phyloP scores from a whole-genome alignment of 768 basidiomycete species.

The Suillus paluster region DNA sequence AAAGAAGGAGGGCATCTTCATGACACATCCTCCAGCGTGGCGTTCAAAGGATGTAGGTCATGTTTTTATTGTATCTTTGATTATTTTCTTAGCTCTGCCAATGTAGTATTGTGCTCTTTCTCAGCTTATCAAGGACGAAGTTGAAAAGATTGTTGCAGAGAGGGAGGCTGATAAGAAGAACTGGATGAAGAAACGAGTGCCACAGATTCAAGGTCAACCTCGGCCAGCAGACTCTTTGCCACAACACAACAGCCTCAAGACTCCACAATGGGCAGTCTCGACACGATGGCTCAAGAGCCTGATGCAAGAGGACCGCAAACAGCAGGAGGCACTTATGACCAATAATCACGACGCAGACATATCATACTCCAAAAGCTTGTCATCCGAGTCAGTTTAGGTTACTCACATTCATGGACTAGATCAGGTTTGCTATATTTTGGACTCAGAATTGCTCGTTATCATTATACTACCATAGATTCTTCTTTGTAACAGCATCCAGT shows the following conservation, averaged over 20 bases:
- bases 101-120: neutral
- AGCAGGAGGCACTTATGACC: neutral
- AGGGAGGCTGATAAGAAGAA: neutral
- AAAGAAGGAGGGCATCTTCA: neutral
- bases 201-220: neutral
- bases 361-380: neutral
- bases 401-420: neutral
- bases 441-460: too few relatives aligned
- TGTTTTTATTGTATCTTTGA: neutral
- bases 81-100: neutral
- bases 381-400: neutral
- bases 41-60: neutral
- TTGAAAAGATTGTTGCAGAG: neutral
- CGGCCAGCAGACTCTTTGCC: neutral
- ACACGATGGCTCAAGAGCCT: neutral
- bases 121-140: neutral
- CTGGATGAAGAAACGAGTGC: neutral
- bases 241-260: neutral
- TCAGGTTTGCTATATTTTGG: too few relatives aligned
- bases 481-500: too few relatives aligned
- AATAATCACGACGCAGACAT: neutral
- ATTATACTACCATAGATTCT: too few relatives aligned
- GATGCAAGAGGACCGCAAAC: neutral
- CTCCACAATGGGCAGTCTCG: neutral
- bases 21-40: neutral